Evolutionary conservation across 75 land plant species (phyloP), one percentile per base, ranked within the genome.

Genomic region (Pinus taeda): DNA sequence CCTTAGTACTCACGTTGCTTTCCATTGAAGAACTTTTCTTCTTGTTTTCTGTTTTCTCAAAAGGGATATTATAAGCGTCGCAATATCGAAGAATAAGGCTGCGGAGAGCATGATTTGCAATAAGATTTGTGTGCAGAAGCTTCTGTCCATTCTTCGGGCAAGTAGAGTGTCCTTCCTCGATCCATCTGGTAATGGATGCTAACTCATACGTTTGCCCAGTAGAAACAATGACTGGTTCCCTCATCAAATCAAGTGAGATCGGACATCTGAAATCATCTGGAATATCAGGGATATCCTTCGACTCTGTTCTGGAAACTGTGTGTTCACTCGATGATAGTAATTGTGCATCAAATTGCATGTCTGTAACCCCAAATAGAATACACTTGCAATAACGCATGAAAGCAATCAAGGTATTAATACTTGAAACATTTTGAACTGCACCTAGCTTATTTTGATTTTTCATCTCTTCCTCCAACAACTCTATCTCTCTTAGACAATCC

Each of bases 201-300:
- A 92, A 75, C 60, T 94, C 97, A 65, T 94, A 94, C 5, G 92
- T 91, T n/a, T 94, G 94, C 15, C 96, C 96, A 3, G 93, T 82
- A 6, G 92, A 71, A 9, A 93, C 74, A 61, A 88, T 89, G 71
- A 33, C 33, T 33, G 33, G 1, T 33, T 33, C 33, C 1, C 2
- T 33, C 33, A 33, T 33, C 1, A 33, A 33, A 33, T 33, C 33
- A 33, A 33, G 33, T 33, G 33, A 33, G 33, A 33, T 33, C 33
- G 33, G 33, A 33, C 33, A 33, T 33, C 33, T 33, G 33, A 33
- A 33, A 0, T 33, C 33, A 33, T 33, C 33, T 33, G 33, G 33
- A 33, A 33, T 33, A 33, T 0, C 33, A 33, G 33, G 33, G 33
- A 33, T 1, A 33, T 33, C 3, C 60, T 21, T 9, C 4, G 81